Evolutionary conservation across 2,329 filamentous ascomycete species (phyloP), one percentile per base, ranked within the genome.

Genomic region (Aureobasidium sp.): DNA sequence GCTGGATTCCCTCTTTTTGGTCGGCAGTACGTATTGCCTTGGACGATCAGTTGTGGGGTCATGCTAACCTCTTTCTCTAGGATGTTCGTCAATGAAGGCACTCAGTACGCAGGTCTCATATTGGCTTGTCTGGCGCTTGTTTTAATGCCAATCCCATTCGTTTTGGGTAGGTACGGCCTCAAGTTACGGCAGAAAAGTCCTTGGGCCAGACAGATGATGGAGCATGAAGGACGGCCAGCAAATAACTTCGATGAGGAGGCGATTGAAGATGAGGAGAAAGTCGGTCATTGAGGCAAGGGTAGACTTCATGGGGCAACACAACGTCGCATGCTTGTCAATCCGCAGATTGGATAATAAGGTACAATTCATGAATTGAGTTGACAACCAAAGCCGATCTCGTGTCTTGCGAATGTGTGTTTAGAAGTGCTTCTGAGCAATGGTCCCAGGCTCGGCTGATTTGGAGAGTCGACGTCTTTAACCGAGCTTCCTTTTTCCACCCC

Each of bases 141-240:
- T 5, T 64, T 68, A 47, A 59, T 65, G 14, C 68, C 68, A 0
- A 68, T 66, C 17, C 69, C 69, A 14, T 65, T 69, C 31, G 62
- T 76, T 1, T 61, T 76, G 27, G 68, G 69, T 37, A 69, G 63
- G 39, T 71, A 70, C 59, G 74, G 74, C 14, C 67, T 68, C 27
- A 67, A 68, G 9, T 61, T 76, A 47, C 68, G 75, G 35, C 68
- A 67, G 49, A 69, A 70, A 50, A 76, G 74, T 64, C 73, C 74
- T 1, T 76, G 74, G 70, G 74, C 74, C 9, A 69, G 67, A 47
- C 68, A 71, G 45, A 73, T 76, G 62, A 69, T 72, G 63, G 72
- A 56, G 17, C 37, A 42, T 22, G 24, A 44, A 27, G 35, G 22
- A 14, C 35, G n/a, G 15, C 6, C 50, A 22, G 17, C n/a, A 5